Conservation (phyloP, 164 flowering plant species). For the Buxus sempervirens region DNA sequence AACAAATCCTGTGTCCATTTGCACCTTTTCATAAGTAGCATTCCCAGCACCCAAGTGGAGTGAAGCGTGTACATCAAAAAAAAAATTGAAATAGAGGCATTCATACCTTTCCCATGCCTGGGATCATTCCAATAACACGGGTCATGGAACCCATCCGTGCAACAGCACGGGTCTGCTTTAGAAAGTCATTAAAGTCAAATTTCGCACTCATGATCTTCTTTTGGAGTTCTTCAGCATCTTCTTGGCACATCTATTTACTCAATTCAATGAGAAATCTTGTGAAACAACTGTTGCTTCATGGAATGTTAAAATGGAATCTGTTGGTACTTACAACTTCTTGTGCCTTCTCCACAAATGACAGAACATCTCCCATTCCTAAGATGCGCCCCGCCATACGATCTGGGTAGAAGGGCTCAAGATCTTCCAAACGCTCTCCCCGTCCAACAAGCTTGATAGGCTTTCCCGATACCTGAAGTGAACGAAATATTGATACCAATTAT, state of each 20-base stretch:
- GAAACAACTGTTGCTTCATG: not conserved
- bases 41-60: not conserved
- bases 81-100: not conserved
- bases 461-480: conserved; percentile 74
- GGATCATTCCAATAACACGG: conserved; percentile 96
- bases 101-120: conserved; percentile 94
- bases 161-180: conserved; percentile 94
- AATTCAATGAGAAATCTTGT: conserved; percentile 10
- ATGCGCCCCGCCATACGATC: conserved; percentile 98
- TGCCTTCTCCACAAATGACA: conserved; percentile 96
- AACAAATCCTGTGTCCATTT: not conserved
- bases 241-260: conserved; percentile 77
- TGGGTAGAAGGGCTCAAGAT: conserved; percentile 96
- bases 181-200: conserved; percentile 94
- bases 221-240: conserved; percentile 94
- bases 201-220: conserved; percentile 97
- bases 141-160: conserved; percentile 96
- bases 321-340: conserved; percentile 89
- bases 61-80: not conserved
- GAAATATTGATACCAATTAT: not conserved
- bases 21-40: not conserved
- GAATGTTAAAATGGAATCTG: conserved; percentile 5
- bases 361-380: conserved; percentile 99
- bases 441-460: conserved; percentile 99
- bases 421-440: conserved; percentile 97